Evolutionary conservation across 257 asterid genomes (phyloP).

Genomic region (Solanum raphanifolium): DNA sequence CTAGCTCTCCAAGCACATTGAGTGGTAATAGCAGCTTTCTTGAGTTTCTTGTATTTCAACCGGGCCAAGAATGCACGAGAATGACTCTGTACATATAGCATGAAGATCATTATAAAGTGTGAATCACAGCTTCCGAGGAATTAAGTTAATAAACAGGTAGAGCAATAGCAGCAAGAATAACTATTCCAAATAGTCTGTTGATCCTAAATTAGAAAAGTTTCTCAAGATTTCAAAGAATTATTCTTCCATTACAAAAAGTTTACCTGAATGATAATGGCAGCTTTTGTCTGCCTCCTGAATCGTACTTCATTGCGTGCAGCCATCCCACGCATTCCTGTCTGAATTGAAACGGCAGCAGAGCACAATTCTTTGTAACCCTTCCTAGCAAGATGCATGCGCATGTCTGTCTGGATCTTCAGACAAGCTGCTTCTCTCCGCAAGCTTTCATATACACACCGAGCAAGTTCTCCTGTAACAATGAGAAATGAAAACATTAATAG

Average conservation of each 20-base stretch:
- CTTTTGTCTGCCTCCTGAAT: constrained; percentile 8
- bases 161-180: background rate
- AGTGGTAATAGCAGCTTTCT: constrained; percentile 25
- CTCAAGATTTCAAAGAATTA: background rate
- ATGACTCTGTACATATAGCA: constrained; percentile 18
- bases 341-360: constrained; percentile 2
- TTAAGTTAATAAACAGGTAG: background rate
- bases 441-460: constrained; percentile 1
- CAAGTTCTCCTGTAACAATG: constrained; percentile 4
- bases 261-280: constrained; percentile 14
- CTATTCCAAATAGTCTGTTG: background rate
- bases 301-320: background rate
- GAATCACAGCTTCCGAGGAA: background rate
- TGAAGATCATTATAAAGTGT: background rate
- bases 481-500: background rate
- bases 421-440: constrained; percentile 13
- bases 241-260: background rate
- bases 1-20: constrained; percentile 38
- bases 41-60: constrained; percentile 16
- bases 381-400: constrained; percentile 7
- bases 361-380: constrained; percentile 4
- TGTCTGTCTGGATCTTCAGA: constrained; percentile 10
- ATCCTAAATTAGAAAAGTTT: background rate
- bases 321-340: constrained; percentile 9
- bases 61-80: constrained; percentile 23